A percentile compares a stretch with the other conserved stretches of the same genome.
Conservation (phyloP, 495 filamentous ascomycete species). For the Talaromyces wortmannii region DNA sequence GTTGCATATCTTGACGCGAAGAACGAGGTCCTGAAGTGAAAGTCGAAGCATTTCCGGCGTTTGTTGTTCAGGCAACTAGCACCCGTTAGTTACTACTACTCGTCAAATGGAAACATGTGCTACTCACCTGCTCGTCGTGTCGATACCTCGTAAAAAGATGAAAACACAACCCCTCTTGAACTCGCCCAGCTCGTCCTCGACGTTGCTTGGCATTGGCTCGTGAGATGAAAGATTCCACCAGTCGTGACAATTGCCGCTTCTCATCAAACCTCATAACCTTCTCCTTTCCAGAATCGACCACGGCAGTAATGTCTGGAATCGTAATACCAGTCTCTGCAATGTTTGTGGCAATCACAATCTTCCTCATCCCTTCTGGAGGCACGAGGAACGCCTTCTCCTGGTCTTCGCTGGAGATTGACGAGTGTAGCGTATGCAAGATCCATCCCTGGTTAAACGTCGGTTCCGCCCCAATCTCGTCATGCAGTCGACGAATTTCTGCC, state of each 20-base stretch:
- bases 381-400: conserved; percentile 87
- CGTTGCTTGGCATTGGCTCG: conserved; percentile 91
- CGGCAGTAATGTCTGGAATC: conserved; percentile 92
- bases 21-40: conserved; percentile 85
- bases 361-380: conserved; percentile 72
- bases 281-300: conserved; percentile 91
- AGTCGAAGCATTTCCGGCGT: conserved; percentile 92
- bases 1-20: conserved; percentile 96
- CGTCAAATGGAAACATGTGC: neutral
- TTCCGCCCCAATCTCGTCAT: conserved; percentile 71
- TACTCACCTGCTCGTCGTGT: conserved; percentile 56
- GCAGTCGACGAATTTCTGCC: conserved; percentile 81
- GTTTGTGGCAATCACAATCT: conserved; percentile 93
- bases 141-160: conserved; percentile 87
- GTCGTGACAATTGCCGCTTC: conserved; percentile 76
- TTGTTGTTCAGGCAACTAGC: conserved; percentile 77
- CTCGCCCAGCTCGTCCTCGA: conserved; percentile 90
- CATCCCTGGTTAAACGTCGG: conserved; percentile 61
- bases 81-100: neutral
- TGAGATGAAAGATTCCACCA: conserved; percentile 90
- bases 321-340: conserved; percentile 98
- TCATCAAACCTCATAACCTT: conserved; percentile 97
- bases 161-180: conserved; percentile 89
- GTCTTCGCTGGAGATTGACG: conserved; percentile 91
- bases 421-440: conserved; percentile 84